Evolutionary conservation across 2,329 filamentous ascomycete species (phyloP).

Genomic region (Verticillium albo-atrum): DNA sequence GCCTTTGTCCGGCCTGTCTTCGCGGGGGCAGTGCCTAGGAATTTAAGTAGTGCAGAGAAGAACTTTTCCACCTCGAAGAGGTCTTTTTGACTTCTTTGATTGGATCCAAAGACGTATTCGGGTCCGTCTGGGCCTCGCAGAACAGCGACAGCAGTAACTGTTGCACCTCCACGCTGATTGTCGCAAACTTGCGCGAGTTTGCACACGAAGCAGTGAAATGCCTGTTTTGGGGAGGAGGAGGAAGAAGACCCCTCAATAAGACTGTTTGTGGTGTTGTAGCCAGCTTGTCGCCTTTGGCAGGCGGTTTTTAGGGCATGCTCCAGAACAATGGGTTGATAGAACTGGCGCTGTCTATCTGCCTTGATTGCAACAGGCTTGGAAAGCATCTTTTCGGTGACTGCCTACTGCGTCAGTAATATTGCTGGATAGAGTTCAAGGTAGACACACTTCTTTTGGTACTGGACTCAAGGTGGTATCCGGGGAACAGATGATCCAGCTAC

Average conservation of each 20-base stretch:
- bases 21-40: background rate
- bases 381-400: background rate
- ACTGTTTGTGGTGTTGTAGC: background rate
- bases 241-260: slow-evolving; percentile 4
- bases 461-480: too few relatives aligned
- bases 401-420: background rate
- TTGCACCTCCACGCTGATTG: slow-evolving; percentile 18
- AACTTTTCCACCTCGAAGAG: background rate
- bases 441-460: too few relatives aligned
- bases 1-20: background rate
- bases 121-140: slow-evolving; percentile 19
- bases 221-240: slow-evolving; percentile 10
- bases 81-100: slow-evolving; percentile 10
- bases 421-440: too few relatives aligned
- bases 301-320: slow-evolving; percentile 17
- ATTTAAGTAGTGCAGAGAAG: background rate
- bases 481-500: too few relatives aligned
- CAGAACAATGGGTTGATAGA: slow-evolving; percentile 23
- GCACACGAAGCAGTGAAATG: slow-evolving; percentile 23
- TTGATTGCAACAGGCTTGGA: slow-evolving; percentile 12
- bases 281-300: background rate
- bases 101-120: slow-evolving; percentile 26
- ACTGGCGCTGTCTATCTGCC: slow-evolving; percentile 9
- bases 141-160: slow-evolving; percentile 24
- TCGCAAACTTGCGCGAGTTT: slow-evolving; percentile 26